phyloP scores from a whole-genome alignment of 192 early-diverging fungal genomes.

The Rhizoclosmatium sp. region DNA sequence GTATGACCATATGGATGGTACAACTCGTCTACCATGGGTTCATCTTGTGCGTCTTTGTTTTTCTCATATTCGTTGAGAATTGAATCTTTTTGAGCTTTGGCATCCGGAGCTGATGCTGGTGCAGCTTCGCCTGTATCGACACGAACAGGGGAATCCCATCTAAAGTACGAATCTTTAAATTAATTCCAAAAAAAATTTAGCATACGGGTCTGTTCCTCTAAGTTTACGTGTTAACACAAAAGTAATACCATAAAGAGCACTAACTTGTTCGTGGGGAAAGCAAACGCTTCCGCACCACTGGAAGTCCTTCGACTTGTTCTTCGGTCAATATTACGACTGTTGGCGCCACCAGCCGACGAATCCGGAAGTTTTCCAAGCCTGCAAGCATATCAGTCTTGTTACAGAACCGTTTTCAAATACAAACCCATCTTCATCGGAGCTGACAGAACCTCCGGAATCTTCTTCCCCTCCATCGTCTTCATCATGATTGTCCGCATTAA shows the following conservation, averaged over 20 bases:
- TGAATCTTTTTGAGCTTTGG: conserved; percentile 34
- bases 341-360: background rate
- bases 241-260: background rate
- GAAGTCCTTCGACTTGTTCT: background rate
- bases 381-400: background rate
- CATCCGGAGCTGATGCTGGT: background rate
- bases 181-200: background rate
- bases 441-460: conserved; percentile 39
- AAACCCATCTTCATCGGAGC: conserved; percentile 47
- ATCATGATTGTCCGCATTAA: conserved; percentile 36
- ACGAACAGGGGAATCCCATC: conserved; percentile 22
- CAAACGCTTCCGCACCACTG: background rate
- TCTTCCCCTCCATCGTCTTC: conserved; percentile 30
- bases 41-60: conserved; percentile 29
- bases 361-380: background rate
- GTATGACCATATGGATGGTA: conserved; percentile 33
- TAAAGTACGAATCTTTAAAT: background rate
- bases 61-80: conserved; percentile 42
- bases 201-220: conserved; percentile 9
- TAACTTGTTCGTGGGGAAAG: conserved; percentile 9
- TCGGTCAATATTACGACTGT: background rate
- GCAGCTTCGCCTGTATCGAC: conserved; percentile 14
- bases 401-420: background rate
- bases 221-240: background rate
- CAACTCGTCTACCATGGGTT: conserved; percentile 27